Evolutionary conservation across 345 rosid genomes (phyloP).

Genomic region (Draba incana): DNA sequence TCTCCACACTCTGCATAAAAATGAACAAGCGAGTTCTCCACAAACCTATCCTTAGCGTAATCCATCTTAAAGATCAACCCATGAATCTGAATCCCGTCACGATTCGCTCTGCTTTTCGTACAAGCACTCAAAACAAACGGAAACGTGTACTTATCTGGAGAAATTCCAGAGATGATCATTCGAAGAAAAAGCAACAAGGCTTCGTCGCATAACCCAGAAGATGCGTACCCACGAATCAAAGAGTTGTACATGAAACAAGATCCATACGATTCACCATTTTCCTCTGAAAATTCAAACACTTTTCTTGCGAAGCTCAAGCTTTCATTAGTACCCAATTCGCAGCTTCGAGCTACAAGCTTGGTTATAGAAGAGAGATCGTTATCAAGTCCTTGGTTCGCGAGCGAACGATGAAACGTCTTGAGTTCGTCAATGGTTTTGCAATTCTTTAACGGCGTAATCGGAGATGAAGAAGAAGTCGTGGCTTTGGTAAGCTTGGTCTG

Average conservation of each 20-base stretch:
- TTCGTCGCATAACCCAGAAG: slow-evolving; percentile 48
- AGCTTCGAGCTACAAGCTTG: slow-evolving; percentile 49
- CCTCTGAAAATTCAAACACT: slow-evolving; percentile 45
- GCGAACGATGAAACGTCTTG: slow-evolving; percentile 45
- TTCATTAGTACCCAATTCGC: slow-evolving; percentile 53
- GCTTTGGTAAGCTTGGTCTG: slow-evolving; percentile 21
- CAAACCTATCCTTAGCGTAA: slow-evolving; percentile 49
- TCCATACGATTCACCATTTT: slow-evolving; percentile 38
- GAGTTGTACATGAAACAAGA: slow-evolving; percentile 60
- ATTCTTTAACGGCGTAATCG: slow-evolving; percentile 33
- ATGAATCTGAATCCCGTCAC: slow-evolving; percentile 60
- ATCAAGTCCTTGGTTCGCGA: slow-evolving; percentile 45
- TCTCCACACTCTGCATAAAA: slow-evolving; percentile 60
- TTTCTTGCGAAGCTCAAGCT: slow-evolving; percentile 58
- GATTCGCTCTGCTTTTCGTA: slow-evolving; percentile 45
- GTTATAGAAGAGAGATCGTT: slow-evolving; percentile 35
- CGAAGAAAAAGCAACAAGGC: slow-evolving; percentile 48
- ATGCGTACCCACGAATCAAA: slow-evolving; percentile 58
- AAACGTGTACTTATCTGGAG: slow-evolving; percentile 63
- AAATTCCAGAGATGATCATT: slow-evolving; percentile 47
- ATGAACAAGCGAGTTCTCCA: slow-evolving; percentile 65
- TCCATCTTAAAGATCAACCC: slow-evolving; percentile 54
- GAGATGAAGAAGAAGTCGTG: slow-evolving; percentile 22
- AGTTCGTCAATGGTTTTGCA: slow-evolving; percentile 53
- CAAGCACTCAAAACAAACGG: slow-evolving; percentile 66